Conservation (phyloP, 345 rosid species). For the Gossypium turneri region DNA sequence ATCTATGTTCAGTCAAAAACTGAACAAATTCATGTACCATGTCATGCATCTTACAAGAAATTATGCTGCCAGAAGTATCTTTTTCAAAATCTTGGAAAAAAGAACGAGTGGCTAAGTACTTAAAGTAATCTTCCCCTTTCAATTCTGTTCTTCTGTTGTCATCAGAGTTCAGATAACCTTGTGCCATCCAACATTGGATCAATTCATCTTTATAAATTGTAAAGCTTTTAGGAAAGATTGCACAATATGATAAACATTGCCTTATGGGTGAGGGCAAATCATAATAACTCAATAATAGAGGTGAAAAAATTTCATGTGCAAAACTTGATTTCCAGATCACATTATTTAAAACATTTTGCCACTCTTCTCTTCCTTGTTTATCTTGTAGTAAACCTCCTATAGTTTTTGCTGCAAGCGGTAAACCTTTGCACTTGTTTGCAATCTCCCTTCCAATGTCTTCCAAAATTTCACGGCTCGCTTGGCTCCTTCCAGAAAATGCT, state of each 20-base stretch:
- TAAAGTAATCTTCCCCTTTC: background rate
- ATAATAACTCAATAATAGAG: background rate
- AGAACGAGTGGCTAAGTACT: background rate
- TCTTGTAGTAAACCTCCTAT: background rate
- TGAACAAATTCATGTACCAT: background rate
- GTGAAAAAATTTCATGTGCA: background rate
- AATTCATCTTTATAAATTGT: background rate
- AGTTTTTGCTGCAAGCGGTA: background rate
- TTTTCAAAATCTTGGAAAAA: conserved; percentile 2
- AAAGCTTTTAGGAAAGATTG: background rate
- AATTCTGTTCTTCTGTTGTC: background rate
- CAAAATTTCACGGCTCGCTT: background rate
- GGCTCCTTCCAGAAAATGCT: background rate
- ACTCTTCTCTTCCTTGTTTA: background rate
- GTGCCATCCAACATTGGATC: conserved; percentile 5
- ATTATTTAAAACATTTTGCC: conserved; percentile 7
- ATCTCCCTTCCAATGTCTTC: conserved; percentile 1
- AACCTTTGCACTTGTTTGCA: background rate
- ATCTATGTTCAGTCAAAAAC: background rate
- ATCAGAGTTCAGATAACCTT: background rate
- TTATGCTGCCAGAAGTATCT: background rate
- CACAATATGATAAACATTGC: conserved; percentile 6
- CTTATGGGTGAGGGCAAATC: background rate
- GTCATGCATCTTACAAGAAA: background rate
- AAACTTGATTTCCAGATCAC: background rate